Evolutionary conservation across 2,329 filamentous ascomycete genomes (phyloP).

Genomic region (Aspergillus eucalypticola): DNA sequence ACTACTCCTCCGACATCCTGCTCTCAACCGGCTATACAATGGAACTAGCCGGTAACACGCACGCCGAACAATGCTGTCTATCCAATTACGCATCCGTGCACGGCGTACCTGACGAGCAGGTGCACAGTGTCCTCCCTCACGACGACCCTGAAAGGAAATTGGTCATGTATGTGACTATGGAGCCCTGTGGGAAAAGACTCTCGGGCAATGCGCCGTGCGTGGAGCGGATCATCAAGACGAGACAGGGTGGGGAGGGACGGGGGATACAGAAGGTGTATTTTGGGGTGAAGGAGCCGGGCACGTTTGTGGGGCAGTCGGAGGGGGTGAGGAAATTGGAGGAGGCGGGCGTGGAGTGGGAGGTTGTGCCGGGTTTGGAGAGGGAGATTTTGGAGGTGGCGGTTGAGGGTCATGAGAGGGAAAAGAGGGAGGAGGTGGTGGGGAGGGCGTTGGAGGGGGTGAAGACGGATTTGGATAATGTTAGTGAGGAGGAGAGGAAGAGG

Average conservation of each 20-base stretch:
- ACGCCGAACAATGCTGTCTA: slow-evolving; percentile 92
- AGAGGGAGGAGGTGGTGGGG: slow-evolving; percentile 33
- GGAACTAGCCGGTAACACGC: slow-evolving; percentile 88
- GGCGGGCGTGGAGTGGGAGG: slow-evolving; percentile 71
- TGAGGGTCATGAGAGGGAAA: slow-evolving; percentile 67
- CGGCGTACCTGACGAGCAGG: slow-evolving; percentile 35
- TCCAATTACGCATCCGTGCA: slow-evolving; percentile 59
- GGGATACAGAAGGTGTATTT: slow-evolving; percentile 78
- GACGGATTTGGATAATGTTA: slow-evolving; percentile 42
- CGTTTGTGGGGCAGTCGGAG: slow-evolving; percentile 80
- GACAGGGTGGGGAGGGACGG: slow-evolving; percentile 51
- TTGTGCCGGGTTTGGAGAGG: slow-evolving; percentile 72
- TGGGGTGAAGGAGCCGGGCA: slow-evolving; percentile 85
- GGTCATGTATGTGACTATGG: slow-evolving; percentile 88
- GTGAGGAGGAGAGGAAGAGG: slow-evolving; percentile 39
- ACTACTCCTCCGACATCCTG: slow-evolving; percentile 50
- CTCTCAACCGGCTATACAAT: slow-evolving; percentile 86
- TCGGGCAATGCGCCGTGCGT: slow-evolving; percentile 60
- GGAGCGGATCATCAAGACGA: slow-evolving; percentile 67
- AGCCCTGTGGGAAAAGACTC: slow-evolving; percentile 49
- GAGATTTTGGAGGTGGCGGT: slow-evolving; percentile 81
- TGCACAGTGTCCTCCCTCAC: slow-evolving; percentile 44
- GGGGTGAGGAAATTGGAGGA: slow-evolving; percentile 69
- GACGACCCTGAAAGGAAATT: slow-evolving; percentile 46
- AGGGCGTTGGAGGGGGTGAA: slow-evolving; percentile 29